Evolutionary conservation across 371 early-diverging fungal genomes (phyloP), one percentile per base, ranked within the genome.

Genomic region (Mucor irregularis): DNA sequence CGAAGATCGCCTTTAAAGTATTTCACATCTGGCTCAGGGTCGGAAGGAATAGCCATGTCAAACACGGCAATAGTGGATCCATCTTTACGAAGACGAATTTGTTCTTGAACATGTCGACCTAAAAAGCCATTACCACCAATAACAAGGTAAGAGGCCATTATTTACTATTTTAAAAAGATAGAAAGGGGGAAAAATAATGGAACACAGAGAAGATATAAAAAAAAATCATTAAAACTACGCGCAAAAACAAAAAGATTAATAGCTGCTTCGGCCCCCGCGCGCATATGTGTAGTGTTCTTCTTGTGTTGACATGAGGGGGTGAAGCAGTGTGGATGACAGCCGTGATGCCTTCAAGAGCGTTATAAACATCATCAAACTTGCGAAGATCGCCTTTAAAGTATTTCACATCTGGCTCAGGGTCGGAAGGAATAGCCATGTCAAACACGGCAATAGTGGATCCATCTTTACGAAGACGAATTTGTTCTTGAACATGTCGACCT

Each of bases 321-420:
- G 95, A 94, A 3, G 96, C 97, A 0, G 94, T 91, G 75, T 97
- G 96, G 68, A 96, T 88, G 30, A 94, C 95, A 48, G 85, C 82
- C 6, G 85, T 82, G 37, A 86, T 85, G 26, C 84, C 82, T 30
- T 72, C 76, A 5, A 90, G 66, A 0, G 94, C 92, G 5, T 56
- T 49, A 24, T 62, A 75, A n/a, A 95, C 82, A 59, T 85, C 82
- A 5, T 73, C 82, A 31, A 68, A 73, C 46, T 85, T 78, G 48
- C 88, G 86, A 48, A 95, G 84, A 60, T 94, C 93, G 51, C 94
- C 95, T 4, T 74, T 66, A 53, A 80, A 68, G 58, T 87, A 92
- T 26, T 66, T 74, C 34, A 87, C 82, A 50, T 83, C 71, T 34
- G 80, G 68, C 28, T 73, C 62, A 11, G 71, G 67, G 4, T 80